Evolutionary conservation across 2,329 filamentous ascomycete species (phyloP).

Genomic region (Aureobasidium subglaciale): DNA sequence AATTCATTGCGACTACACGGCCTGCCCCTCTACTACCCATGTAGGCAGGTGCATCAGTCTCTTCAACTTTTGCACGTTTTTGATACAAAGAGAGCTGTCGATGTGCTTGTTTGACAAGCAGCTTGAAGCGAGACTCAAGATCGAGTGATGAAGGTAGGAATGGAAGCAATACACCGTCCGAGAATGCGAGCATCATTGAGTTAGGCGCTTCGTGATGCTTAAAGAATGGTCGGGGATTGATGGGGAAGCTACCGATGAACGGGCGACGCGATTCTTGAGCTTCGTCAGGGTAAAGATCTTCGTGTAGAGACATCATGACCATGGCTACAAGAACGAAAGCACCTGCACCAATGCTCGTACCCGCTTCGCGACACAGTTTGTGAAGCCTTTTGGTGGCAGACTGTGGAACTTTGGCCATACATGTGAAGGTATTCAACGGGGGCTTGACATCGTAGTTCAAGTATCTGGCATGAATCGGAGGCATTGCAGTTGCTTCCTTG

Average conservation of each 20-base stretch:
- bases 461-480: constrained; percentile 27
- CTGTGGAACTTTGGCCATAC: constrained; percentile 27
- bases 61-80: constrained; percentile 29
- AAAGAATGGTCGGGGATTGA: constrained; percentile 41
- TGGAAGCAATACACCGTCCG: constrained; percentile 40
- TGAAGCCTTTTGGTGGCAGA: constrained; percentile 31
- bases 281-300: constrained; percentile 26
- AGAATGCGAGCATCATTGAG: constrained; percentile 42
- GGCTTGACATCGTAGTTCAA: constrained; percentile 35
- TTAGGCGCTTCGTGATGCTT: constrained; percentile 32
- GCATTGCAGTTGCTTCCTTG: constrained; percentile 21
- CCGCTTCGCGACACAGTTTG: constrained; percentile 32
- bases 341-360: constrained; percentile 37
- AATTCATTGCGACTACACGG: constrained; percentile 38
- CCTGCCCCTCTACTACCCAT: constrained; percentile 33
- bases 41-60: constrained; percentile 19
- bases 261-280: constrained; percentile 26
- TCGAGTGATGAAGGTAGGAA: constrained; percentile 32
- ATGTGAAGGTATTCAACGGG: constrained; percentile 31
- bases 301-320: constrained; percentile 41
- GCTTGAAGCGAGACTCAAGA: constrained; percentile 32
- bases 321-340: constrained; percentile 41
- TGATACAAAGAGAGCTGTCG: constrained; percentile 38
- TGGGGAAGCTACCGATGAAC: constrained; percentile 40
- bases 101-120: constrained; percentile 36